Percentiles rank a stretch among this genome's conserved stretches.
phyloP scores from a whole-genome alignment of 164 flowering plant species.

The Vitis amurensis region DNA sequence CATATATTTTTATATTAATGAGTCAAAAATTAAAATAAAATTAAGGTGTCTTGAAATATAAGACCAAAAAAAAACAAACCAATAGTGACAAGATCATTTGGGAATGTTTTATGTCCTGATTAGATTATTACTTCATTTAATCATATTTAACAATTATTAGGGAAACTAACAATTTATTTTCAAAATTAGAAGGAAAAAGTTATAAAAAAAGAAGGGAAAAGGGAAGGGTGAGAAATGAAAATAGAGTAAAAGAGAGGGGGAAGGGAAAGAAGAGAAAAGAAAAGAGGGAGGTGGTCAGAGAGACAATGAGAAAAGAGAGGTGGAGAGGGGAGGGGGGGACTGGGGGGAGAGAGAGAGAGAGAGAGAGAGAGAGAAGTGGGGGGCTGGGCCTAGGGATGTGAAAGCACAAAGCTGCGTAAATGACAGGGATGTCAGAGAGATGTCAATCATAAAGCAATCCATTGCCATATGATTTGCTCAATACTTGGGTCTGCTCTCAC shows the following conservation, averaged over 20 bases:
- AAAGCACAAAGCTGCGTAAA: slow-evolving; percentile 29
- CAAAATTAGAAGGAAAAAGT: background rate
- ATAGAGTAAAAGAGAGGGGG: background rate
- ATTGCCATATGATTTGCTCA: slow-evolving; percentile 13
- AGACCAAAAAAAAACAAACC: no score
- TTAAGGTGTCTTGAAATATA: no score
- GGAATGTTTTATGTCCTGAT: no score
- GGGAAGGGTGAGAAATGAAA: no score
- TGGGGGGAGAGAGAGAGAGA: background rate
- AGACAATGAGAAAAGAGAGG: slow-evolving; percentile 22
- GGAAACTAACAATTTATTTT: no score
- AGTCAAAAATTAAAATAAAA: no score
- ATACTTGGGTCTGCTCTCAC: no score
- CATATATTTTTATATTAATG: no score
- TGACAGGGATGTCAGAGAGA: slow-evolving; percentile 36
- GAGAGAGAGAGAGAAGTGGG: slow-evolving; percentile 9
- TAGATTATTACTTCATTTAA: no score
- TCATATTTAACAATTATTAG: no score
- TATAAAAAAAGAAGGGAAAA: background rate
- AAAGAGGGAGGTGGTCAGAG: background rate
- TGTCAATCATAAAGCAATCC: slow-evolving; percentile 66
- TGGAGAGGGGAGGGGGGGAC: background rate
- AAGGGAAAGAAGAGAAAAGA: background rate
- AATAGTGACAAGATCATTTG: no score
- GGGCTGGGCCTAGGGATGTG: slow-evolving; percentile 8